phyloP scores from a whole-genome alignment of 2,329 filamentous ascomycete genomes.

The Cladosporium sp. region DNA sequence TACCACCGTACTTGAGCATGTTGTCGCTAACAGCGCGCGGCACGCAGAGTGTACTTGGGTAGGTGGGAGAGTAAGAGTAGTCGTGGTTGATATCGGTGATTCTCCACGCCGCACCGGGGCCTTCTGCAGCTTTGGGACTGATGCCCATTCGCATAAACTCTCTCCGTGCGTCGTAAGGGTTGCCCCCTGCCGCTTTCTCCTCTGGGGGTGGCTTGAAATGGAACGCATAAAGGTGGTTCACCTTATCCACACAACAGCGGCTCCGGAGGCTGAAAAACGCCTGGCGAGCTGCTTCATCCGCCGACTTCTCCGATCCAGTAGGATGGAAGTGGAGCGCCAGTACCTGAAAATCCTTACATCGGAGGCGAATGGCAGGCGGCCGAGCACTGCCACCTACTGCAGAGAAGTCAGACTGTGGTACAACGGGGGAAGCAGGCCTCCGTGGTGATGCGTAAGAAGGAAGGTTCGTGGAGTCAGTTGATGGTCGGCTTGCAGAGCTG shows the following conservation, averaged over 20 bases:
- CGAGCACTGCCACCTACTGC: slow-evolving; percentile 38
- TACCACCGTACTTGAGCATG: slow-evolving; percentile 85
- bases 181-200: slow-evolving; percentile 71
- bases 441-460: slow-evolving; percentile 22
- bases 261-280: slow-evolving; percentile 81
- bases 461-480: slow-evolving; percentile 25
- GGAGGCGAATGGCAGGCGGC: slow-evolving; percentile 76
- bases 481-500: slow-evolving; percentile 21
- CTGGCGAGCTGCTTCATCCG: slow-evolving; percentile 58
- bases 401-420: slow-evolving; percentile 44
- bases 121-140: slow-evolving; percentile 67
- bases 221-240: slow-evolving; percentile 91
- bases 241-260: slow-evolving; percentile 71
- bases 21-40: slow-evolving; percentile 93
- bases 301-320: slow-evolving; percentile 40
- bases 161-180: slow-evolving; percentile 74
- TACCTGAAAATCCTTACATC: slow-evolving; percentile 90
- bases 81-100: slow-evolving; percentile 85
- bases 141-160: slow-evolving; percentile 89
- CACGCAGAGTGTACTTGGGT: slow-evolving; percentile 78
- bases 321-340: slow-evolving; percentile 82
- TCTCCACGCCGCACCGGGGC: slow-evolving; percentile 66
- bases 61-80: slow-evolving; percentile 89
- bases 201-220: slow-evolving; percentile 64
- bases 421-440: slow-evolving; percentile 35